phyloP scores from a whole-genome alignment of 345 rosid species.

The Lagerstroemia speciosa region DNA sequence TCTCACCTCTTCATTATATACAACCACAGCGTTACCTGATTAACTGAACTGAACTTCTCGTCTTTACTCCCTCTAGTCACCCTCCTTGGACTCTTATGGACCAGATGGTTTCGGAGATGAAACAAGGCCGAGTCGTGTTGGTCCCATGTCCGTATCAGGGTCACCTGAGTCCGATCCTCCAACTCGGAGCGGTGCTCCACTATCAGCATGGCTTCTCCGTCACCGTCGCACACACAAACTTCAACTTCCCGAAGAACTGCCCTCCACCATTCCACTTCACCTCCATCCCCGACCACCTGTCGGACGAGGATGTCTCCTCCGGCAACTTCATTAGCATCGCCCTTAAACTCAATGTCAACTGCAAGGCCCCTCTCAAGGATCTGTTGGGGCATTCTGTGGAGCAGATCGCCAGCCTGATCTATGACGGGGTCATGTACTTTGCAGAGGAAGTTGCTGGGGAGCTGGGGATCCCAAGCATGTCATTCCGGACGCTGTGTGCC shows the following conservation, averaged over 20 bases:
- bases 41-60: too few species aligned
- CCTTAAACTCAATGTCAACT: constrained; percentile 30
- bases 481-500: constrained; percentile 18
- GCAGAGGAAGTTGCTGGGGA: constrained; percentile 25
- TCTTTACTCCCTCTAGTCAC: too few species aligned
- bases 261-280: constrained; percentile 30
- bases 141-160: constrained; percentile 37
- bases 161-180: constrained; percentile 41
- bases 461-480: constrained; percentile 20
- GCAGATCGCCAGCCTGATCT: constrained; percentile 33
- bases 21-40: too few species aligned
- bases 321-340: constrained; percentile 12
- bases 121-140: constrained; percentile 15
- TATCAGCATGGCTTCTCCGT: constrained; percentile 24
- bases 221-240: constrained; percentile 24
- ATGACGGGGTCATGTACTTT: constrained; percentile 43
- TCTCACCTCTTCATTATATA: too few species aligned
- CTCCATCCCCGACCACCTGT: constrained; percentile 27
- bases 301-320: constrained; percentile 15
- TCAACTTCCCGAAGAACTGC: constrained; percentile 23
- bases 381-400: constrained; percentile 22
- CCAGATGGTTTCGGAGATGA: background rate
- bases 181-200: constrained; percentile 27
- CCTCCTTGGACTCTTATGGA: background rate
- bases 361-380: constrained; percentile 25